Base-by-base conservation (phyloP, 176 grass and related monocot genomes). In the Alopecurus myosuroides region DNA sequence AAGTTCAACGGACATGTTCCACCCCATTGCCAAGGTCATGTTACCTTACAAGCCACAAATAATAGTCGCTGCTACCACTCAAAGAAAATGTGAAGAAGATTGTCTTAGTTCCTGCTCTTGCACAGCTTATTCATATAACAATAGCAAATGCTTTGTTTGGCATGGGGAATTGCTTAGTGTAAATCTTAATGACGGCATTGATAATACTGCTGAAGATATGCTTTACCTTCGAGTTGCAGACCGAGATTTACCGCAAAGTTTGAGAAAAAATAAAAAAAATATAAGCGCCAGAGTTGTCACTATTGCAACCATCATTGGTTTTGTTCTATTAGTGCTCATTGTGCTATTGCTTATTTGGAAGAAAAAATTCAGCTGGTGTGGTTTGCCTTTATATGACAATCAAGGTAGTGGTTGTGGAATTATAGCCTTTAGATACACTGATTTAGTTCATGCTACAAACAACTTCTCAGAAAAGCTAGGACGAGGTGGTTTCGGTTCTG, bases 211-310 rank as follows among this genome's bases (percentile, higher is more conserved):
- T 53, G 82, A 78, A 62, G 88, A 85, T 36, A 74, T 89, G 50
- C 72, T 94, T 35, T 90, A 94, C 39, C 73, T 93, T 75, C 91
- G 91, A 3, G 73, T 93, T n/a, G 85, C 88, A 1, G 53, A 85
- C 28, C 45, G 28, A 25, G 91, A 93, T 74, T 25, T 85, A 3
- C 56, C 80, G 39, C 41, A 8, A 28, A 70, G 30, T 65, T 40
- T 64, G 22, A 78, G 68, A 28, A 77, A 71, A 14, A 56, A 78
- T 19, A 87, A 81, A 75, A 62, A 29, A 26, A 31, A 58, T 31
- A 25, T 36, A 42, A 35, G 61, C 33, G 23, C 72, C 18, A 62
- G 76, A 41, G 33, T 74, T 48, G 77, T 85, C 34, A 51, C 69
- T 18, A 60, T 26, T 72, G 87, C 29, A 75, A 84, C 37, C 41